Percentiles rank a stretch among this genome's conserved stretches.
Evolutionary conservation across 768 basidiomycete genomes (phyloP).

Genomic region (Suillus plorans): DNA sequence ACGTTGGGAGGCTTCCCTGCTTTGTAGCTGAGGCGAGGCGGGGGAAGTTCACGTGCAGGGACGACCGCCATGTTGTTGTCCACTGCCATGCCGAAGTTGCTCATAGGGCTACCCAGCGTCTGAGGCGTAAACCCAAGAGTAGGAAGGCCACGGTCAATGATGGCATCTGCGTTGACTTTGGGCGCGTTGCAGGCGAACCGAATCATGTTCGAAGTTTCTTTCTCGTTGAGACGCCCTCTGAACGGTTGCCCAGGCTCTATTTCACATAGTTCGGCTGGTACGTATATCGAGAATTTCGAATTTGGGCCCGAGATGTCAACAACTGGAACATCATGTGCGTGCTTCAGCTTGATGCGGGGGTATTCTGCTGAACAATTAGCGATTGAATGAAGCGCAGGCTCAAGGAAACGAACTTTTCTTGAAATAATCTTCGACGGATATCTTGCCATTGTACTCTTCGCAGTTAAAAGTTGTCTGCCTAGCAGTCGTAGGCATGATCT

Average conservation of each 20-base stretch:
- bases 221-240: constrained; percentile 58
- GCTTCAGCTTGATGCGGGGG: constrained; percentile 42
- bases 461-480: constrained; percentile 52
- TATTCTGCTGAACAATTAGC: constrained; percentile 48
- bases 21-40: constrained; percentile 59
- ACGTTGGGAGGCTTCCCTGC: constrained; percentile 42
- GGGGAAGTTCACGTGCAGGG: constrained; percentile 61
- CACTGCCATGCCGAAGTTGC: constrained; percentile 61
- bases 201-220: constrained; percentile 71
- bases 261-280: constrained; percentile 73
- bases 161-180: constrained; percentile 52
- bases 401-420: constrained; percentile 46
- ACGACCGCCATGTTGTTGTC: constrained; percentile 57
- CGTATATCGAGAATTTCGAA: constrained; percentile 32
- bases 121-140: constrained; percentile 50
- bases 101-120: constrained; percentile 34
- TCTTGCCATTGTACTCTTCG: constrained; percentile 51
- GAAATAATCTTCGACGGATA: constrained; percentile 69
- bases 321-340: constrained; percentile 50
- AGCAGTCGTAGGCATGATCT: constrained; percentile 40
- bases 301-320: constrained; percentile 49
- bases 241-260: constrained; percentile 61
- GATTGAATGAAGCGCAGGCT: constrained; percentile 5
- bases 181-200: constrained; percentile 65
- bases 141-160: constrained; percentile 58